These are phyloP conservation scores for Phytophthora uliginosa DNA, from an alignment of 352 stramenopile species.

Conservation along the genomic window DNA sequence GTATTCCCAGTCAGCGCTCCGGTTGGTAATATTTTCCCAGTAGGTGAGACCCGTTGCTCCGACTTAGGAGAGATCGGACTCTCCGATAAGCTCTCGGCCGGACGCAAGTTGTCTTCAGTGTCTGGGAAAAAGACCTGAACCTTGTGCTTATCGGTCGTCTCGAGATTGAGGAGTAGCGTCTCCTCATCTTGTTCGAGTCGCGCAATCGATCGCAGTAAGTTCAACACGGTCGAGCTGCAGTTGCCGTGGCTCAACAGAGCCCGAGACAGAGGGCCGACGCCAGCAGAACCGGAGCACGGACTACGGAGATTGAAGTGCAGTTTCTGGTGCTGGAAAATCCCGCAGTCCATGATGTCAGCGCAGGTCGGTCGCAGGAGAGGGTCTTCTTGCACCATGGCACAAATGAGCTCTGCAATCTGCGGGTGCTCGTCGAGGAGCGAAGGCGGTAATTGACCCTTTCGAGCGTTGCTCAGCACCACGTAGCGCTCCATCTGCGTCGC, in stretches of 20 bases:
- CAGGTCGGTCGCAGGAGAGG: conserved; percentile 52
- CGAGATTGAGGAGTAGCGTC: conserved; percentile 19
- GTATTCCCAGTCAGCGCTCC: conserved; percentile 12
- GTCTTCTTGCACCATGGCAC: conserved; percentile 63
- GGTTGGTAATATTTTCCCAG: conserved; percentile 6
- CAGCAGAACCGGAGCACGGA: conserved; percentile 6
- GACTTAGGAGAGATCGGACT: conserved; percentile 4
- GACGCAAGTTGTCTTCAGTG: conserved; percentile 16
- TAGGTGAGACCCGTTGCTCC: not conserved
- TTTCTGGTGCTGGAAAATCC: conserved; percentile 41
- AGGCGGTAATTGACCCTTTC: conserved; percentile 50
- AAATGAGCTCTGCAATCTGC: conserved; percentile 55
- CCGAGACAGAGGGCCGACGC: conserved; percentile 12
- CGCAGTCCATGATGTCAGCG: conserved; percentile 48
- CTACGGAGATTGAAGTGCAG: conserved; percentile 19
- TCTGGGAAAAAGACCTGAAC: conserved; percentile 4
- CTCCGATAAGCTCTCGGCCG: conserved; percentile 14
- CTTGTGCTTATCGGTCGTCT: conserved; percentile 15
- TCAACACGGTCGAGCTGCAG: conserved; percentile 25
- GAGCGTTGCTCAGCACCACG: conserved; percentile 57
- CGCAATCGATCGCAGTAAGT: conserved; percentile 32
- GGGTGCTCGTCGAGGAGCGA: conserved; percentile 47
- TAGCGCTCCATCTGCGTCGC: conserved; percentile 86
- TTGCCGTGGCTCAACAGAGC: conserved; percentile 13
- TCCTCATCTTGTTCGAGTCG: conserved; percentile 37